Evolutionary conservation across 179 eudicot species (phyloP).

Genomic region (Carnegiea gigantea): DNA sequence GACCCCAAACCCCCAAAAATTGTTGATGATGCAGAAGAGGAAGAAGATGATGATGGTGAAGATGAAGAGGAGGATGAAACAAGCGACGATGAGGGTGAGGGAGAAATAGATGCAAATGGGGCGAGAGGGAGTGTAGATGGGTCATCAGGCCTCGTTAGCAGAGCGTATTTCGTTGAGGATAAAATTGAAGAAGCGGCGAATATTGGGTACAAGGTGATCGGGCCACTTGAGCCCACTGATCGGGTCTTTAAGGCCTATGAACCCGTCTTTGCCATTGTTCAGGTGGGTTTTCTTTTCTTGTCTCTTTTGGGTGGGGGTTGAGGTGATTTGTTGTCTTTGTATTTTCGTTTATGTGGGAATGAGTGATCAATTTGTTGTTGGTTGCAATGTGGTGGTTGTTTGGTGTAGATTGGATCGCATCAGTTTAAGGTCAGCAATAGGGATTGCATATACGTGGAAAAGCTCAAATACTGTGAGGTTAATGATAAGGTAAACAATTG

Average conservation of each 20-base stretch:
- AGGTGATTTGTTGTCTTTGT: neutral
- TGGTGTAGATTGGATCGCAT: conserved; percentile 83
- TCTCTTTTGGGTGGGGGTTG: neutral
- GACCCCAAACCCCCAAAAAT: conserved; percentile 24
- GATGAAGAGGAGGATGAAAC: conserved; percentile 33
- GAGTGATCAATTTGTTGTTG: conserved; percentile 4
- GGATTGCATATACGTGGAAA: conserved; percentile 74
- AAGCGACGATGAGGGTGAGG: conserved; percentile 36
- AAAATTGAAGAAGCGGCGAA: conserved; percentile 57
- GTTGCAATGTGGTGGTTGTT: conserved; percentile 7
- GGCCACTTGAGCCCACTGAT: conserved; percentile 57
- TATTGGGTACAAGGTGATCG: conserved; percentile 81
- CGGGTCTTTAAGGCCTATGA: conserved; percentile 60
- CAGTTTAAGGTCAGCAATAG: conserved; percentile 99
- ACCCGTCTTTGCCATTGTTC: conserved; percentile 78
- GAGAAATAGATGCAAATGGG: conserved; percentile 35
- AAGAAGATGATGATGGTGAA: conserved; percentile 22
- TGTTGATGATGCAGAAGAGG: conserved; percentile 5
- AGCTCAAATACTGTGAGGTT: conserved; percentile 84
- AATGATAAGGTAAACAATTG: conserved; percentile 71
- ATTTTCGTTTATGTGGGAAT: neutral
- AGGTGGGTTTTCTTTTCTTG: conserved; percentile 42
- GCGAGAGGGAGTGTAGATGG: conserved; percentile 25
- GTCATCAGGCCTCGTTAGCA: conserved; percentile 32
- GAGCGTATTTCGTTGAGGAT: conserved; percentile 49